These are phyloP conservation scores for Plasmodium gallinaceum DNA, from an alignment of 169 alveolate genomes.

Conservation along the genomic window DNA sequence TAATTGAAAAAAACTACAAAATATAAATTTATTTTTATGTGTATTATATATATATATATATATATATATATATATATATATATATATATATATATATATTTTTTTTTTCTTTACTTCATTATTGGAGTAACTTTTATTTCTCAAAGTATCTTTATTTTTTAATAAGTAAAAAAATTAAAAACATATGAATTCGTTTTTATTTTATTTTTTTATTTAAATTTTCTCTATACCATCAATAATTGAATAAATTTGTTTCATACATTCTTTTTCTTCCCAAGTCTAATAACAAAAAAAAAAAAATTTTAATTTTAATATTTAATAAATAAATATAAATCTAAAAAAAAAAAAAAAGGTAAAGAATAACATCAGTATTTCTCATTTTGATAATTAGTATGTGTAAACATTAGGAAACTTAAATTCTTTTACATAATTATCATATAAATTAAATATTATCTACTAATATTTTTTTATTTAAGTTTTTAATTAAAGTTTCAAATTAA, in stretches of 20 bases:
- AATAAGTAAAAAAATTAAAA: slow-evolving; percentile 20
- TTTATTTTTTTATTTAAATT: background rate
- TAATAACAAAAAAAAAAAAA: slow-evolving; percentile 19
- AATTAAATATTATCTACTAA: too few species aligned
- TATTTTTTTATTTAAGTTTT: too few species aligned
- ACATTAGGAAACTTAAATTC: background rate
- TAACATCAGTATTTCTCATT: slow-evolving; percentile 53
- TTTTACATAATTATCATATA: slow-evolving; percentile 11
- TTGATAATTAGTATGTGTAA: slow-evolving; percentile 9
- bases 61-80: background rate
- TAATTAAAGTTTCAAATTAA: too few species aligned
- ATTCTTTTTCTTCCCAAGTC: slow-evolving; percentile 25
- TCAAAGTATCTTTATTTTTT: slow-evolving; percentile 37
- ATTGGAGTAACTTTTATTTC: slow-evolving; percentile 66
- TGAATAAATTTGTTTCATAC: slow-evolving; percentile 35
- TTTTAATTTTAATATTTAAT: slow-evolving; percentile 14
- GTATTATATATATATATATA: background rate
- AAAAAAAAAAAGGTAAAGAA: slow-evolving; percentile 15
- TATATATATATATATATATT: slow-evolving; percentile 16
- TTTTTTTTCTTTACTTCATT: slow-evolving; percentile 59
- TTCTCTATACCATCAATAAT: slow-evolving; percentile 61
- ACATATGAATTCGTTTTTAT: background rate
- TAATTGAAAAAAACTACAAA: background rate
- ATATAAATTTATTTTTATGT: background rate
- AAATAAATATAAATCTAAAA: background rate